Evolutionary conservation across 768 basidiomycete species (phyloP).

Genomic region (Clitopilus hobsonii): DNA sequence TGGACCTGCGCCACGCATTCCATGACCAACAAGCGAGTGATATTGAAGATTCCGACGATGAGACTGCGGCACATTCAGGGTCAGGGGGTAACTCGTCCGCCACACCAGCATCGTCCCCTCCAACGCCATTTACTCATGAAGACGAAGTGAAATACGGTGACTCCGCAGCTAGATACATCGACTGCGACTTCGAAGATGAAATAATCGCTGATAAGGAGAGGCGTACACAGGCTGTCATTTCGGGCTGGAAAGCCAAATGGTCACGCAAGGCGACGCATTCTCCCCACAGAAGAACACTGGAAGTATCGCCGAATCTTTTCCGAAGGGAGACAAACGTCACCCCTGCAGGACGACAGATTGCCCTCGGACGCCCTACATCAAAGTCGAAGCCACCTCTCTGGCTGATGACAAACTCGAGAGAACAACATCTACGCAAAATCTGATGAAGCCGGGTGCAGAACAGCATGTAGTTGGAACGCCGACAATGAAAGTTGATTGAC

Average conservation of each 20-base stretch:
- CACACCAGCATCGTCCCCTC: conserved; percentile 32
- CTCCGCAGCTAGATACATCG: conserved; percentile 14
- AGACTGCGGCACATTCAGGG: conserved; percentile 11
- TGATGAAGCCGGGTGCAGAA: background rate
- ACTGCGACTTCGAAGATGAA: conserved; percentile 23
- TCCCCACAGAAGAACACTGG: conserved; percentile 24
- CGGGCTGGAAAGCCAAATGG: conserved; percentile 55
- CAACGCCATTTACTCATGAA: conserved; percentile 21
- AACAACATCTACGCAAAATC: background rate
- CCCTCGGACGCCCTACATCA: conserved; percentile 12
- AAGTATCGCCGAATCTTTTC: conserved; percentile 22
- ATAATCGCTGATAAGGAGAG: conserved; percentile 16
- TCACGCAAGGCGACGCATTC: conserved; percentile 29
- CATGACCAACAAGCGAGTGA: conserved; percentile 40
- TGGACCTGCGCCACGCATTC: conserved; percentile 42
- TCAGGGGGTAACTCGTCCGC: conserved; percentile 19
- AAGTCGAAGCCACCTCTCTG: background rate
- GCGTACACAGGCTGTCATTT: conserved; percentile 37
- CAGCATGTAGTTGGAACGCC: too few relatives aligned
- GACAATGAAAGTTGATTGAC: too few relatives aligned
- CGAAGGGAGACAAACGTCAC: conserved; percentile 44
- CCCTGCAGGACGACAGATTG: conserved; percentile 31
- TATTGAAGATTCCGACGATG: conserved; percentile 34
- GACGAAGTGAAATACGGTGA: background rate
- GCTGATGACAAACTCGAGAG: background rate